Percentiles rank a stretch among this genome's conserved stretches.
Evolutionary conservation across 2,329 filamentous ascomycete species (phyloP).

Genomic region (Colletotrichum spinosum): DNA sequence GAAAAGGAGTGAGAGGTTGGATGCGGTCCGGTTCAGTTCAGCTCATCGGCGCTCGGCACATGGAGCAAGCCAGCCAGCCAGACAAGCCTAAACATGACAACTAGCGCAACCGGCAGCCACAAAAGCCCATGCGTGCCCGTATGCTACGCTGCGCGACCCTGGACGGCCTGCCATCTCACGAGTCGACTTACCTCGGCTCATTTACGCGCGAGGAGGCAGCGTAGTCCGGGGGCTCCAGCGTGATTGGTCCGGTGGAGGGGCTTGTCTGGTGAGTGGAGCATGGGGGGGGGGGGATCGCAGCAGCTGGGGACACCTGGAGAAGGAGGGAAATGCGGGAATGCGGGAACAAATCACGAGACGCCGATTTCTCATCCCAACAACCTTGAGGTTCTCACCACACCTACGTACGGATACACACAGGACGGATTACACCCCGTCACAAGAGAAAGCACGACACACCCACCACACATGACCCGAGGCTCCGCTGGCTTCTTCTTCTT

Average conservation of each 20-base stretch:
- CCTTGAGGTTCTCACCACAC: not conserved
- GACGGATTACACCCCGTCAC: no score
- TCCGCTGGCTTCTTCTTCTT: constrained; percentile 2
- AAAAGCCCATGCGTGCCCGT: no score
- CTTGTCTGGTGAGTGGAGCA: not conserved
- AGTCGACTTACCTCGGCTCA: constrained; percentile 39
- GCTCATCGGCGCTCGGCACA: no score
- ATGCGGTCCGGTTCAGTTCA: no score
- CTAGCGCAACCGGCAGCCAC: no score
- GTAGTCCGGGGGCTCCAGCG: constrained; percentile 6
- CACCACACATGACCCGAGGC: constrained; percentile 19
- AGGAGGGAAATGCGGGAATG: constrained; percentile 29
- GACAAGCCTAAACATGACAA: no score
- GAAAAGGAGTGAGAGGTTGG: no score
- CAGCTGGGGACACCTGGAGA: not conserved
- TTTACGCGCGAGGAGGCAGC: constrained; percentile 35
- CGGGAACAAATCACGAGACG: constrained; percentile 36
- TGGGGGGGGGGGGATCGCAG: constrained; percentile 19
- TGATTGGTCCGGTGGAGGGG: constrained; percentile 18
- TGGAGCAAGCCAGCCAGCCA: no score
- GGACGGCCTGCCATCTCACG: not conserved
- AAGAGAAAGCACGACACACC: no score
- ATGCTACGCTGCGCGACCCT: no score
- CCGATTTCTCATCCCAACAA: constrained; percentile 32
- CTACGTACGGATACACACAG: no score